These are phyloP conservation scores for Dactylellina leptospora DNA, from an alignment of 2,329 filamentous ascomycete genomes.

Conservation along the genomic window DNA sequence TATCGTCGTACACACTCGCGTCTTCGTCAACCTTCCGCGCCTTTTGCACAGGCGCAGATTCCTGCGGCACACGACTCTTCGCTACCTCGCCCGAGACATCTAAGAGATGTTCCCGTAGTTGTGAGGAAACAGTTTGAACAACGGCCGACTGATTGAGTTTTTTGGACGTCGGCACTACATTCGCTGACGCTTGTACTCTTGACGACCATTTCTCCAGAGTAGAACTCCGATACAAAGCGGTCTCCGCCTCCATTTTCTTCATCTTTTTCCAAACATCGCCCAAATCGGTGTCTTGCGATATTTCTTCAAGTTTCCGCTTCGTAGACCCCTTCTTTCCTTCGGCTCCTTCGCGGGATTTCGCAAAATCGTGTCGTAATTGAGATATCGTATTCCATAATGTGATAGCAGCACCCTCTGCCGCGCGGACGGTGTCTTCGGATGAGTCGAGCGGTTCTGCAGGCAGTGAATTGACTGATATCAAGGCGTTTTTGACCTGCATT, in stretches of 20 bases:
- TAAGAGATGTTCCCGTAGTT: slow-evolving; percentile 76
- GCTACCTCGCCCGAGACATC: slow-evolving; percentile 74
- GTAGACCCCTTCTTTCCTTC: slow-evolving; percentile 60
- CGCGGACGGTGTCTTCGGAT: slow-evolving; percentile 69
- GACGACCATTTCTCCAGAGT: slow-evolving; percentile 89
- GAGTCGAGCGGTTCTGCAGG: slow-evolving; percentile 60
- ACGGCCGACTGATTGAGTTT: slow-evolving; percentile 69
- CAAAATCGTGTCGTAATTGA: slow-evolving; percentile 71
- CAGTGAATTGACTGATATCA: slow-evolving; percentile 82
- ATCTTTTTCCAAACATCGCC: slow-evolving; percentile 54
- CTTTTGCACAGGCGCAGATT: slow-evolving; percentile 51
- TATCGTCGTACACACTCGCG: slow-evolving; percentile 82
- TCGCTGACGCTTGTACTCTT: slow-evolving; percentile 73
- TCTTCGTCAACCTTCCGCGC: slow-evolving; percentile 67
- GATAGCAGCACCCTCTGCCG: slow-evolving; percentile 84
- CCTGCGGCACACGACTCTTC: slow-evolving; percentile 61
- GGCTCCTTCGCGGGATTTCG: slow-evolving; percentile 62
- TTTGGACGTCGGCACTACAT: slow-evolving; percentile 64
- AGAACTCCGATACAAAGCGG: slow-evolving; percentile 72
- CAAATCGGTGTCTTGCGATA: slow-evolving; percentile 17
- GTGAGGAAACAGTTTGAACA: slow-evolving; percentile 72
- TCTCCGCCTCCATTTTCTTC: slow-evolving; percentile 64
- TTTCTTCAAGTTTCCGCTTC: slow-evolving; percentile 68
- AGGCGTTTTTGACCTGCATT: slow-evolving; percentile 90
- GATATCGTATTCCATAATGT: slow-evolving; percentile 85